phyloP scores from a whole-genome alignment of 2,329 filamentous ascomycete genomes.

The Trichoderma lentiforme region DNA sequence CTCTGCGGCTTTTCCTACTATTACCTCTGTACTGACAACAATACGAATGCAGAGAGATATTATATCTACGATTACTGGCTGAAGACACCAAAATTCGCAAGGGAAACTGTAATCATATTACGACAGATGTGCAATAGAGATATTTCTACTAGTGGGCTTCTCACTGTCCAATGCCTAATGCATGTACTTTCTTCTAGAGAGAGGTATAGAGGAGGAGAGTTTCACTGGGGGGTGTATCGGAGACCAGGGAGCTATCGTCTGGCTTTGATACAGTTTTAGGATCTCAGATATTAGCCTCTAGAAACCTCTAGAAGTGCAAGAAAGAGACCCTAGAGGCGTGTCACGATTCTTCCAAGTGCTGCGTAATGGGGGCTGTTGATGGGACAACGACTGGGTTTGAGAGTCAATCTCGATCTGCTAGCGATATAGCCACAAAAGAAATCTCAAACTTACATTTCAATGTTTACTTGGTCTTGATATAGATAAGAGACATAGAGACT shows the following conservation, averaged over 20 bases:
- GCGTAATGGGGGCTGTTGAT: not conserved
- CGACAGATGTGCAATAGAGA: not conserved
- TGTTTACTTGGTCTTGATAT: not conserved
- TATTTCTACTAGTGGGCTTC: not conserved
- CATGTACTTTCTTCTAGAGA: not conserved
- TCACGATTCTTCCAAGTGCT: not conserved
- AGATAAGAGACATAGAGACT: not conserved
- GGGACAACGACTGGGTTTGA: not conserved
- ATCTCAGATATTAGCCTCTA: not conserved
- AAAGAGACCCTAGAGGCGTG: not conserved
- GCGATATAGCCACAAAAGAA: not conserved
- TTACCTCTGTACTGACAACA: not conserved
- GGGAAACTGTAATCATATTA: not conserved
- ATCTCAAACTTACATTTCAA: not conserved
- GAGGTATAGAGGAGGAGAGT: not conserved
- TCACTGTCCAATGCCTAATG: not conserved
- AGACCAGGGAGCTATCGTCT: not conserved
- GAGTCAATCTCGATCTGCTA: not conserved
- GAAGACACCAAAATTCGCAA: not conserved
- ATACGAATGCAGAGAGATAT: not conserved
- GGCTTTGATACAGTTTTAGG: not conserved
- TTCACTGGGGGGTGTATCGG: not conserved
- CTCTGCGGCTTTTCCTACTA: not conserved
- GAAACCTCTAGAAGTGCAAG: not conserved
- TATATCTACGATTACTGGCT: not conserved